Percentiles rank a stretch among this genome's conserved stretches.
These are phyloP conservation scores for Aspergillus texensis DNA, from an alignment of 2,329 filamentous ascomycete genomes.

Conservation along the genomic window DNA sequence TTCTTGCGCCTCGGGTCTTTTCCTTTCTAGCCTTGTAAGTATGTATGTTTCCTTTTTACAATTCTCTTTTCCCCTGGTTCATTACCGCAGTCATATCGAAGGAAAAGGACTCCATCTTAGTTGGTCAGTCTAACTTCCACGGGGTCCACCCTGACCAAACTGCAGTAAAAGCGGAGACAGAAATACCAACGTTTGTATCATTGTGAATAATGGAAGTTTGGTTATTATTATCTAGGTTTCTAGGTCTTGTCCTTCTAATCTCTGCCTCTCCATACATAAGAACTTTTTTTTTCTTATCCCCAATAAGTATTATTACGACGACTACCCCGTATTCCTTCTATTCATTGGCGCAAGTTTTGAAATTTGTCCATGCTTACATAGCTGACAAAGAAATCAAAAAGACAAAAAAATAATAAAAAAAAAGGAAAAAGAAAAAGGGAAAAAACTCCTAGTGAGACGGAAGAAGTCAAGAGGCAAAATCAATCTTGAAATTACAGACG, in stretches of 20 bases:
- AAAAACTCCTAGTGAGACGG: slow-evolving; percentile 3
- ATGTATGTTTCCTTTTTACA: not conserved
- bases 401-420: not conserved
- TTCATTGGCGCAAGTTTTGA: slow-evolving; percentile 5
- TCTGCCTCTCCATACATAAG: slow-evolving; percentile 11
- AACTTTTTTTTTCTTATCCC: slow-evolving; percentile 6
- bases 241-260: slow-evolving; percentile 10
- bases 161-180: slow-evolving; percentile 20
- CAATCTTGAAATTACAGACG: slow-evolving; percentile 17
- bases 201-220: slow-evolving; percentile 11
- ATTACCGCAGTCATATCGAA: slow-evolving; percentile 10
- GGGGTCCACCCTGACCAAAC: slow-evolving; percentile 20
- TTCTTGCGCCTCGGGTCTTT: slow-evolving; percentile 9
- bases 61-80: slow-evolving; percentile 5
- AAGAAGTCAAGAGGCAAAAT: slow-evolving; percentile 11
- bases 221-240: slow-evolving; percentile 11
- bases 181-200: slow-evolving; percentile 28
- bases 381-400: slow-evolving; percentile 9
- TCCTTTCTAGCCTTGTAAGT: slow-evolving; percentile 10
- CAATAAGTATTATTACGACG: slow-evolving; percentile 1
- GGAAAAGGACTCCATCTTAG: slow-evolving; percentile 19
- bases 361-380: slow-evolving; percentile 4
- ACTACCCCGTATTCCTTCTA: slow-evolving; percentile 5
- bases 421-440: not conserved
- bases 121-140: slow-evolving; percentile 14